Evolutionary conservation across 2,329 filamentous ascomycete genomes (phyloP).

Genomic region (Aspergillus pseudotamarii): DNA sequence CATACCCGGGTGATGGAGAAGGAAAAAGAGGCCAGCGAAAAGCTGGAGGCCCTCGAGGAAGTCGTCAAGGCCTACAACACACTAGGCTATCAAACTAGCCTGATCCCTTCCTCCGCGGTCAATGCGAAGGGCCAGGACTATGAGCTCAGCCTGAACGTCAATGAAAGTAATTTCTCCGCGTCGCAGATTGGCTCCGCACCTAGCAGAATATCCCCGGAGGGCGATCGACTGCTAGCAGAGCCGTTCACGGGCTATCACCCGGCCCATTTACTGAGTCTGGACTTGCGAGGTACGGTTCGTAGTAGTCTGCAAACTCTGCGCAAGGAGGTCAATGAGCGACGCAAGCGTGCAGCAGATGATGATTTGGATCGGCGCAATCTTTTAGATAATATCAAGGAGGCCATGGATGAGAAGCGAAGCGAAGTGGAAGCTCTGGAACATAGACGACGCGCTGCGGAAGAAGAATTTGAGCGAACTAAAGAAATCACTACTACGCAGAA

Average conservation of each 20-base stretch:
- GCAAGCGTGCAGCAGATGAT: conserved; percentile 78
- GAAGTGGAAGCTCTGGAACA: conserved; percentile 93
- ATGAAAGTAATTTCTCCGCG: conserved; percentile 75
- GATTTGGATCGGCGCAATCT: conserved; percentile 95
- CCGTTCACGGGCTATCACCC: conserved; percentile 85
- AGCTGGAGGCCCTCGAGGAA: conserved; percentile 89
- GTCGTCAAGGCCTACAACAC: conserved; percentile 92
- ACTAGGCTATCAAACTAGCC: conserved; percentile 85
- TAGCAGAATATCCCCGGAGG: conserved; percentile 52
- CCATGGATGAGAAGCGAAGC: conserved; percentile 90
- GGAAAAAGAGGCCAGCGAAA: conserved; percentile 81
- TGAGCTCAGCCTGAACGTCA: conserved; percentile 82
- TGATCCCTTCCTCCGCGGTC: conserved; percentile 80
- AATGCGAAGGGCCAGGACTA: conserved; percentile 86
- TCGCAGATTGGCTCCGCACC: conserved; percentile 58
- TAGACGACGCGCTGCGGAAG: conserved; percentile 81
- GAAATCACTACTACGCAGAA: conserved; percentile 87
- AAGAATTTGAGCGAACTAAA: conserved; percentile 92
- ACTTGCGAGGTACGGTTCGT: conserved; percentile 81
- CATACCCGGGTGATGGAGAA: conserved; percentile 82
- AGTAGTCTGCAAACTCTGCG: conserved; percentile 74
- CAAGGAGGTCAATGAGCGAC: conserved; percentile 89
- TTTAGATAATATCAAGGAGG: conserved; percentile 92
- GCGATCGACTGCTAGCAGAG: conserved; percentile 80
- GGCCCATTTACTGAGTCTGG: conserved; percentile 82